Evolutionary conservation across 352 stramenopile species (phyloP), one percentile per base, ranked within the genome.

Genomic region (Vaucheria bursata): DNA sequence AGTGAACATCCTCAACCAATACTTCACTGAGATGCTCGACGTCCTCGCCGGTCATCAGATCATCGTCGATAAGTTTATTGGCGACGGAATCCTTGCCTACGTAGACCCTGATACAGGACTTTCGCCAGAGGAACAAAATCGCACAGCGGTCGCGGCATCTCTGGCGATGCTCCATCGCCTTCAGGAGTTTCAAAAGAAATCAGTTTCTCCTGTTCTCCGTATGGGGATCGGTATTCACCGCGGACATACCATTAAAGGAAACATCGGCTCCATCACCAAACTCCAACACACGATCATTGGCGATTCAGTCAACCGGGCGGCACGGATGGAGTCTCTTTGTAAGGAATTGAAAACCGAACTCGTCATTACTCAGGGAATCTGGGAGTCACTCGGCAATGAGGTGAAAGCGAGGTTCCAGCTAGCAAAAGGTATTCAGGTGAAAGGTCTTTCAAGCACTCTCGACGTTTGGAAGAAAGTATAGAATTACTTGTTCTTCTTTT

Each of bases 211-310:
- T 59, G 25, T 18, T 18, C 18, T 59, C 45, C 45, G 45, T 59
- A 59, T 59, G 12, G 45, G 45, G 12, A 18, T 59, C 18, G 45
- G 45, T 25, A 25, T 59, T 59, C 25, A 25, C 45, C 45, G 45
- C 18, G 45, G 45, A 18, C 45, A 18, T 18, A 18, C 25, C 25
- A 59, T 59, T 25, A 59, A 59, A 59, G 45, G 45, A 18, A 18
- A 59, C 45, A 59, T 59, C 45, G 45, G 45, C 25, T 59, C 45
- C 18, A 59, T 18, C 45, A 59, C 18, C 45, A 59, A 59, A 25
- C 45, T 59, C 45, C 45, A 59, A 59, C 45, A 59, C 45, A 59
- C 45, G 45, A 59, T 59, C 45, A 59, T 59, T 59, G 45, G 45
- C 25, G 45, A 59, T 59, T 18, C 45, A 18, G 45, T 59, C 12